Evolutionary conservation across 345 rosid genomes (phyloP).

Genomic region (Murraya paniculata): DNA sequence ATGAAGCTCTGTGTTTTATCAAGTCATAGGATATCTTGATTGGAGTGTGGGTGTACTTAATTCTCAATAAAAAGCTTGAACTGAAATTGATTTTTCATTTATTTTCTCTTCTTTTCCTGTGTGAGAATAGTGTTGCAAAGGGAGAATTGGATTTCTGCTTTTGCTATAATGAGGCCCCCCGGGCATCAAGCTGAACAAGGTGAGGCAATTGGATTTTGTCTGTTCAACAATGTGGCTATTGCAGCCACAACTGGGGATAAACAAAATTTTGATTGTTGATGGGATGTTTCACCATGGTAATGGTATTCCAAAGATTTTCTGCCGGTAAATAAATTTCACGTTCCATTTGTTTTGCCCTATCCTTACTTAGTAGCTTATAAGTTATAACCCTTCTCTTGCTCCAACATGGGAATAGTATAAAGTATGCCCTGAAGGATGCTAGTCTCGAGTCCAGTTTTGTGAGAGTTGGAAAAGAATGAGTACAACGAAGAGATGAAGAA

Average conservation of each 20-base stretch:
- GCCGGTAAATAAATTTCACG: conserved; percentile 5
- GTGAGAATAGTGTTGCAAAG: conserved; percentile 70
- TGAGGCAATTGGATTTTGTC: conserved; percentile 90
- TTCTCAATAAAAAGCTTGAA: no score
- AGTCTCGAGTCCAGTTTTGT: no score
- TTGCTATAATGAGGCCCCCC: conserved; percentile 90
- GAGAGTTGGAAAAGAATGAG: no score
- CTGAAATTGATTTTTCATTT: no score
- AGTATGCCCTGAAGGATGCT: no score
- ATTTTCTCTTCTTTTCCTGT: not conserved
- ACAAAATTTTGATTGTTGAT: conserved; percentile 86
- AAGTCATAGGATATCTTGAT: not conserved
- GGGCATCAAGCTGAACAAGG: conserved; percentile 90
- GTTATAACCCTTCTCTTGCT: no score
- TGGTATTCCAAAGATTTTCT: conserved; percentile 86
- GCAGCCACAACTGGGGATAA: conserved; percentile 76
- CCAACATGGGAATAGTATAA: no score
- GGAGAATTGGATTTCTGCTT: conserved; percentile 77
- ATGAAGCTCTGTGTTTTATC: not conserved
- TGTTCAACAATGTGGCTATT: conserved; percentile 82
- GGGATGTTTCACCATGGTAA: conserved; percentile 99
- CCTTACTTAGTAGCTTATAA: no score
- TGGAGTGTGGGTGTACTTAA: not conserved
- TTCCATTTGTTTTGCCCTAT: no score
- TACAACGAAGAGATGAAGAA: no score